Percentiles rank a stretch among this genome's conserved stretches.
Conservation (phyloP, 176 grass and related monocot species). For the Oryza rufipogon region DNA sequence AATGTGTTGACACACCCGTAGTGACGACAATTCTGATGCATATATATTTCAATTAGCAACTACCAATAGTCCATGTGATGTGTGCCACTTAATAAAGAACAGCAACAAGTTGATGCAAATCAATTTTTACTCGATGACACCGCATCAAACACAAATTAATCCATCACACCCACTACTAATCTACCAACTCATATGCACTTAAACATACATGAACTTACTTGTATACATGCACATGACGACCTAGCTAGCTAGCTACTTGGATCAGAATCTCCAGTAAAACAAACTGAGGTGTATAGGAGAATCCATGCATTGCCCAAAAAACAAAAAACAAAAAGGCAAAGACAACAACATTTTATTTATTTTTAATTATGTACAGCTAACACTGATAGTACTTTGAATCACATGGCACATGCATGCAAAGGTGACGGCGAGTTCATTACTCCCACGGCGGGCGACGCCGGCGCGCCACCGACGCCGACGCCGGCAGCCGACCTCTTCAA, state of each 20-base stretch:
- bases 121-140: not conserved
- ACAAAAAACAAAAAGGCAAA: not conserved
- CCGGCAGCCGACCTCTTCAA: conserved; percentile 71
- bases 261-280: not conserved
- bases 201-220: not conserved
- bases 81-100: not conserved
- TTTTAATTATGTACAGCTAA: not conserved
- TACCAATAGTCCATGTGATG: not conserved
- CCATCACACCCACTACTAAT: not conserved
- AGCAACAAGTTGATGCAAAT: not conserved
- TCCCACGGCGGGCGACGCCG: not conserved
- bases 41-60: too few relatives aligned
- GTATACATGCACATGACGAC: too few relatives aligned
- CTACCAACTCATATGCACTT: not conserved
- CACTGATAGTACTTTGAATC: conserved; percentile 14
- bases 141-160: not conserved
- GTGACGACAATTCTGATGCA: too few relatives aligned
- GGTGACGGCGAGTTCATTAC: conserved; percentile 14
- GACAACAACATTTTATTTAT: not conserved
- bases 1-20: too few relatives aligned
- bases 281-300: not conserved
- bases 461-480: not conserved
- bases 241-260: not conserved
- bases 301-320: not conserved
- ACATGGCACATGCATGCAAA: conserved; percentile 46